A percentile compares a stretch with the other conserved stretches of the same genome.
These are phyloP conservation scores for Alopecurus myosuroides DNA, from an alignment of 176 grass and related monocot genomes.

Conservation along the genomic window DNA sequence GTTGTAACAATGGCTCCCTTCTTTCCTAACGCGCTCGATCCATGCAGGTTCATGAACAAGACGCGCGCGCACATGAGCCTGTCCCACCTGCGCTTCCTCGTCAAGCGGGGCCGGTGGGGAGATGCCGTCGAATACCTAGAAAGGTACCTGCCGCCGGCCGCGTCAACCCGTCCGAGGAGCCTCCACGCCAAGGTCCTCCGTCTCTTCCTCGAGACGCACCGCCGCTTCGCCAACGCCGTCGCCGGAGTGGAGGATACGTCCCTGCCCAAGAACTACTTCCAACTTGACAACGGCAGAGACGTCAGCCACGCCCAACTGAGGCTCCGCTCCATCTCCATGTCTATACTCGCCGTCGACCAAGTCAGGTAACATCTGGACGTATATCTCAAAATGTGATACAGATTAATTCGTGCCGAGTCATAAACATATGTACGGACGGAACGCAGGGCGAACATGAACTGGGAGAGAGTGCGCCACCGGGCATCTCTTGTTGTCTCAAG, in stretches of 20 bases:
- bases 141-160: not conserved
- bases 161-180: not conserved
- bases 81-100: not conserved
- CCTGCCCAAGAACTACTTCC: not conserved
- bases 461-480: not conserved
- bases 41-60: not conserved
- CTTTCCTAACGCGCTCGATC: not conserved
- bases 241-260: not conserved
- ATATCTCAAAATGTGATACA: not conserved
- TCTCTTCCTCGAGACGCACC: not conserved
- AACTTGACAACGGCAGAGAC: not conserved
- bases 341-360: not conserved
- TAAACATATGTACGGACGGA: not conserved
- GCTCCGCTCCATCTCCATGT: not conserved
- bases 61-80: not conserved
- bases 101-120: not conserved
- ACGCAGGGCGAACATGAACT: conserved; percentile 2
- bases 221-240: not conserved
- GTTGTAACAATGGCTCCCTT: not conserved
- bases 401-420: not conserved
- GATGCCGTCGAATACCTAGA: not conserved
- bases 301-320: not conserved
- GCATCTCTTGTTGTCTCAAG: not conserved
- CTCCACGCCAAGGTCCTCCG: not conserved
- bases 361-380: not conserved